phyloP scores from a whole-genome alignment of 768 basidiomycete genomes.

The Candolleomyces efflorescens region DNA sequence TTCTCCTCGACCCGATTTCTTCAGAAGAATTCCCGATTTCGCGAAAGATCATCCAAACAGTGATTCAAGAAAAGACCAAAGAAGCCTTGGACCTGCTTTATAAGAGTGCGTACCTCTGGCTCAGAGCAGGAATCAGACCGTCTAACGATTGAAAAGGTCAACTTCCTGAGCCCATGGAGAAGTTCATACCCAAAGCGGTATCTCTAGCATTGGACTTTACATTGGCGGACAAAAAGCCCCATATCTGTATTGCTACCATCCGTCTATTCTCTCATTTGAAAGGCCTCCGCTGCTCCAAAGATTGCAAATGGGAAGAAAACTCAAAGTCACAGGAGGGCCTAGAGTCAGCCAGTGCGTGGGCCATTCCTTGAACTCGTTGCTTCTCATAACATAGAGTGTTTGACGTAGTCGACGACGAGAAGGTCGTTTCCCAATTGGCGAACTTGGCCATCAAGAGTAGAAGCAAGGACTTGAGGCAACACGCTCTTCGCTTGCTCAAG shows the following conservation, averaged over 20 bases:
- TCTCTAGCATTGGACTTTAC: not conserved
- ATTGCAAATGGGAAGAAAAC: not conserved
- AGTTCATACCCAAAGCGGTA: not conserved
- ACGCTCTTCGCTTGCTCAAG: not conserved
- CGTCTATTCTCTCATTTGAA: not conserved
- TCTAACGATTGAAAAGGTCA: no score
- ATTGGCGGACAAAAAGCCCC: not conserved
- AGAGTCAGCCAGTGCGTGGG: not conserved
- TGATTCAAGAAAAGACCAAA: no score
- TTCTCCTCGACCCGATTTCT: not conserved
- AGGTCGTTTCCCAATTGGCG: not conserved
- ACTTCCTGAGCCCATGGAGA: not conserved
- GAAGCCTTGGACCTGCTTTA: no score
- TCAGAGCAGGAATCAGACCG: not conserved
- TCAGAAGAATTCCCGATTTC: no score
- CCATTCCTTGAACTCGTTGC: not conserved
- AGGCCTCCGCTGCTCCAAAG: no score
- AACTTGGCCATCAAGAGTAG: not conserved
- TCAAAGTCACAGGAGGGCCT: not conserved
- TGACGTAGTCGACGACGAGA: not conserved
- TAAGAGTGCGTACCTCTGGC: no score
- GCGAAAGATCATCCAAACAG: not conserved
- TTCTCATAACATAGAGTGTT: not conserved
- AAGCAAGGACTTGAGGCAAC: not conserved
- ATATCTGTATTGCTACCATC: not conserved